Evolutionary conservation across 1,284 basidiomycete genomes (phyloP).

Genomic region (Sphagnurus paluster): DNA sequence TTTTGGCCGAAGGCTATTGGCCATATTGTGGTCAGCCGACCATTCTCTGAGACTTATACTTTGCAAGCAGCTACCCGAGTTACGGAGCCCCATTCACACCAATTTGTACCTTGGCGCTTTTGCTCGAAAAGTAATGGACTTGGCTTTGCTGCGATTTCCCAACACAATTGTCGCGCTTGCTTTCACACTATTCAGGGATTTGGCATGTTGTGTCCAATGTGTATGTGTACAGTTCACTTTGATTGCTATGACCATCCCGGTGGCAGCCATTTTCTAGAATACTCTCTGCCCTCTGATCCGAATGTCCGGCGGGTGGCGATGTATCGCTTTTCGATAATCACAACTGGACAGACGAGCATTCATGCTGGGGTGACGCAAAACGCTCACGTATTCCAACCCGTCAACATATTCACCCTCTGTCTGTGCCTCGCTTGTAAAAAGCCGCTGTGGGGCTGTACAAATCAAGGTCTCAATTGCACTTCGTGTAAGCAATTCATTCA

Average conservation of each 20-base stretch:
- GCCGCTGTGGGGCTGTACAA: slow-evolving; percentile 71
- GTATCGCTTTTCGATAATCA: slow-evolving; percentile 56
- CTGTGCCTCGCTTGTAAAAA: slow-evolving; percentile 65
- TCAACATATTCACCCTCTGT: slow-evolving; percentile 72
- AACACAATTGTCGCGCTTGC: slow-evolving; percentile 56
- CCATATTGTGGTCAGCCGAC: slow-evolving; percentile 57
- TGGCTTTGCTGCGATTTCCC: slow-evolving; percentile 36
- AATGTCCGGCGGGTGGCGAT: slow-evolving; percentile 57
- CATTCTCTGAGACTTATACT: slow-evolving; percentile 30
- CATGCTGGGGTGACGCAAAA: slow-evolving; percentile 27
- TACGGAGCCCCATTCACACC: slow-evolving; percentile 50
- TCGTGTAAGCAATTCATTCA: slow-evolving; percentile 68
- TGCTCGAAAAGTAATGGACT: slow-evolving; percentile 25
- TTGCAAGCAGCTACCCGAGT: slow-evolving; percentile 11
- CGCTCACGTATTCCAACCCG: slow-evolving; percentile 51
- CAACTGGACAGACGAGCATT: slow-evolving; percentile 32
- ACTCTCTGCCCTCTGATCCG: slow-evolving; percentile 43
- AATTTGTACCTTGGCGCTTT: slow-evolving; percentile 71
- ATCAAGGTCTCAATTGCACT: slow-evolving; percentile 65
- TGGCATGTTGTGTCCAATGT: slow-evolving; percentile 65
- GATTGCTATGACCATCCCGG: slow-evolving; percentile 73
- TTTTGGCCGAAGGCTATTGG: slow-evolving; percentile 71
- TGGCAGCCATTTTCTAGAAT: slow-evolving; percentile 57
- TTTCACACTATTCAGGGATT: slow-evolving; percentile 51
- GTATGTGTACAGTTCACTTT: slow-evolving; percentile 65